phyloP scores from a whole-genome alignment of 305 asterid genomes.

The Ajuga reptans region DNA sequence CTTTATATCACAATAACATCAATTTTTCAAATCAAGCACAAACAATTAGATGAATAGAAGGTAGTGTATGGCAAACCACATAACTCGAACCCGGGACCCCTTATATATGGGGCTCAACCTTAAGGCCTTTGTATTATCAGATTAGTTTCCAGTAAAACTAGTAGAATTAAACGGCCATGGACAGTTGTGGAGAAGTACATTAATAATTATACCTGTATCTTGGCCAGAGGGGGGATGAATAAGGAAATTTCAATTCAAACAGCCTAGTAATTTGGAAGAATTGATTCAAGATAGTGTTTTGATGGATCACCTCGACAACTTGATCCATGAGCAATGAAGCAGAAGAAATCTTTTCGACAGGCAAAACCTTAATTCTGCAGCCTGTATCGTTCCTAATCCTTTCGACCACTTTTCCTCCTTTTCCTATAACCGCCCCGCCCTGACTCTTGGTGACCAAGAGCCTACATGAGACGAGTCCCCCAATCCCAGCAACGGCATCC shows the following conservation, averaged over 20 bases:
- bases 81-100: background rate
- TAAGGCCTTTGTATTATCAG: no score
- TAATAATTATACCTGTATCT: no score
- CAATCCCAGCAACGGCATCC: conserved; percentile 29
- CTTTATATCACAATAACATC: background rate
- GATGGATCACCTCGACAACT: conserved; percentile 65
- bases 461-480: conserved; percentile 47
- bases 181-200: no score
- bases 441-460: conserved; percentile 45
- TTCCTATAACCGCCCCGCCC: conserved; percentile 65
- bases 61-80: background rate
- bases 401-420: conserved; percentile 62
- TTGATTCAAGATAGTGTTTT: no score
- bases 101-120: background rate
- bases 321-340: conserved; percentile 34
- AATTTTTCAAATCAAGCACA: background rate
- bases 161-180: no score
- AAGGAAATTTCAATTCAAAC: background rate
- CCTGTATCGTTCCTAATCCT: conserved; percentile 60
- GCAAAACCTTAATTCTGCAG: conserved; percentile 49
- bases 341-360: conserved; percentile 29
- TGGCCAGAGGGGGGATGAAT: background rate
- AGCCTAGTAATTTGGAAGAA: no score
- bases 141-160: no score
- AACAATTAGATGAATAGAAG: background rate